These are phyloP conservation scores for Sclerotinia borealis DNA, from an alignment of 2,329 filamentous ascomycete species.

Conservation along the genomic window DNA sequence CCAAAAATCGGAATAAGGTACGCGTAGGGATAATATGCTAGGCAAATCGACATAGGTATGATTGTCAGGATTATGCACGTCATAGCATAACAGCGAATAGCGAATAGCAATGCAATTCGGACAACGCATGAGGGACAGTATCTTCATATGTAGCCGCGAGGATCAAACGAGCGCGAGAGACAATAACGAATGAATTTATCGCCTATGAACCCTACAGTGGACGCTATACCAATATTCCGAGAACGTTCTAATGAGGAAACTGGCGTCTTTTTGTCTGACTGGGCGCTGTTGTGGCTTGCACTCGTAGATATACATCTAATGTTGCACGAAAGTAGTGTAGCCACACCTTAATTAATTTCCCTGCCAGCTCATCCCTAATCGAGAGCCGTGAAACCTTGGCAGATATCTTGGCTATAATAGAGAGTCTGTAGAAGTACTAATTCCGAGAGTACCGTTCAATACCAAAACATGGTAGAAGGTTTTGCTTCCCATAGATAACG, in stretches of 20 bases:
- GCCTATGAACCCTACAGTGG: neutral
- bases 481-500: neutral
- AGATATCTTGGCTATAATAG: neutral
- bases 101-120: neutral
- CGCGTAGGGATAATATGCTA: neutral
- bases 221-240: neutral
- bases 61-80: neutral
- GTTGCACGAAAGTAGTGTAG: neutral
- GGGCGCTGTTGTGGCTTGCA: neutral
- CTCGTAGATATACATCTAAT: slow-evolving; percentile 5
- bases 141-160: neutral
- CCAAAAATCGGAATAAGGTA: slow-evolving; percentile 9
- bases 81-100: slow-evolving; percentile 4
- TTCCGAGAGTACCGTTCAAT: neutral
- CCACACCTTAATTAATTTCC: neutral
- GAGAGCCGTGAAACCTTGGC: neutral
- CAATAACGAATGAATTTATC: neutral
- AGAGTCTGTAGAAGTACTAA: neutral
- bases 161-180: neutral
- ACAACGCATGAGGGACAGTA: neutral
- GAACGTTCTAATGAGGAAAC: neutral
- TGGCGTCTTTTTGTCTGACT: neutral
- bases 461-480: neutral
- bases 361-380: neutral
- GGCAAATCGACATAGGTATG: neutral